Percentiles rank a stretch among this genome's conserved stretches.
phyloP scores from a whole-genome alignment of 2,329 filamentous ascomycete species.

The Ramularia collo-cygni region DNA sequence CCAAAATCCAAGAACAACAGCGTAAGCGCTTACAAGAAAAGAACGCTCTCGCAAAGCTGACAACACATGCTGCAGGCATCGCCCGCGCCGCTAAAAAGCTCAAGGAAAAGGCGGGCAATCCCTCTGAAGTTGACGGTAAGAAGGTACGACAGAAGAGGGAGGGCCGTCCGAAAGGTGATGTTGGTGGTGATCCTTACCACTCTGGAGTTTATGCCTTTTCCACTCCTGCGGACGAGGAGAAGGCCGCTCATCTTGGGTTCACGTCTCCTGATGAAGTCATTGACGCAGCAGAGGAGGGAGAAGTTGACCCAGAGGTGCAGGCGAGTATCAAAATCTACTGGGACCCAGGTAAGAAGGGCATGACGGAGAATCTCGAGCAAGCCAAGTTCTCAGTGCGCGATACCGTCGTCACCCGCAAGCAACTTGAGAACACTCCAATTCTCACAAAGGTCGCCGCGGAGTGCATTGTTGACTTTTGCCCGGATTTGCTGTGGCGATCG shows the following conservation, averaged over 20 bases:
- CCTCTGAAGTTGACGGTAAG: constrained; percentile 13
- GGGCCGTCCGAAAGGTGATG: constrained; percentile 14
- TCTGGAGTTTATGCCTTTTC: constrained; percentile 27
- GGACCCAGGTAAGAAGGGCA: constrained; percentile 30
- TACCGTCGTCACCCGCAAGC: constrained; percentile 28
- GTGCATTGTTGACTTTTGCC: constrained; percentile 33
- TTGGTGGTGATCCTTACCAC: constrained; percentile 24
- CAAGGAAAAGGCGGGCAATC: constrained; percentile 7
- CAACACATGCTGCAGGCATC: constrained; percentile 8
- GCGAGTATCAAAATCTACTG: constrained; percentile 27
- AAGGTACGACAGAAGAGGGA: constrained; percentile 17
- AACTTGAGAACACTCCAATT: constrained; percentile 22
- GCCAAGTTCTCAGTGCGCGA: constrained; percentile 27
- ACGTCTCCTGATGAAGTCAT: constrained; percentile 23
- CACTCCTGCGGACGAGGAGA: constrained; percentile 11
- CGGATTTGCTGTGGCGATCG: constrained; percentile 29
- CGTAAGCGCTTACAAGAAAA: constrained; percentile 15
- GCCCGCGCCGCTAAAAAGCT: constrained; percentile 19
- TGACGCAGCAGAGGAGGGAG: constrained; percentile 21
- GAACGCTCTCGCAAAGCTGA: constrained; percentile 4
- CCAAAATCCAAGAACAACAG: constrained; percentile 23
- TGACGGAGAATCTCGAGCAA: constrained; percentile 25
- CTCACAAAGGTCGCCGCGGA: constrained; percentile 27
- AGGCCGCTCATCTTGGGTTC: constrained; percentile 12
- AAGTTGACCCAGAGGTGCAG: constrained; percentile 19